A percentile compares a stretch with the other conserved stretches of the same genome.
Evolutionary conservation across 1,284 basidiomycete genomes (phyloP).

Genomic region (Sporisorium reilianum): DNA sequence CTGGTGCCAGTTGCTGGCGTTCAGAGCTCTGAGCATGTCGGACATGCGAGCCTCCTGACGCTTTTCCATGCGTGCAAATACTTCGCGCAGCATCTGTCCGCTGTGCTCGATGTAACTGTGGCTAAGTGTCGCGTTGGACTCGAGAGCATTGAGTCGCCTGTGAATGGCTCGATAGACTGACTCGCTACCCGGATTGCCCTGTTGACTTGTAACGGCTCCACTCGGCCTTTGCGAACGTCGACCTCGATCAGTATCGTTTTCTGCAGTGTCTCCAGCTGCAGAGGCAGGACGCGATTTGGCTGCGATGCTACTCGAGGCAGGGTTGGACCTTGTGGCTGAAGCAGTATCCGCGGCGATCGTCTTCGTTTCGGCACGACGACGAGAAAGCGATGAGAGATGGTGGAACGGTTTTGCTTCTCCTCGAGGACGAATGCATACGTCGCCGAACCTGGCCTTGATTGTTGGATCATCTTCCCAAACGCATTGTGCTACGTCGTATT

Average conservation of each 20-base stretch:
- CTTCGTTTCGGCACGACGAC: neutral
- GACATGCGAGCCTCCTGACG: conserved; percentile 70
- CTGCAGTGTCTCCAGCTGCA: neutral
- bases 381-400: neutral
- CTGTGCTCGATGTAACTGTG: conserved; percentile 92
- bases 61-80: conserved; percentile 78
- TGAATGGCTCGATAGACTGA: conserved; percentile 97
- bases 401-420: conserved; percentile 13
- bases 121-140: conserved; percentile 88
- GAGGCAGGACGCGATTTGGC: neutral
- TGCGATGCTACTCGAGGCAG: neutral
- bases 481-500: conserved; percentile 12
- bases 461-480: conserved; percentile 22
- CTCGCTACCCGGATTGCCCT: conserved; percentile 70
- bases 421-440: conserved; percentile 15
- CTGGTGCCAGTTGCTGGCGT: conserved; percentile 71
- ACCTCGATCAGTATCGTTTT: conserved; percentile 12
- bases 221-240: conserved; percentile 20
- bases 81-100: conserved; percentile 80
- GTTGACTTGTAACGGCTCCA: neutral
- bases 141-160: conserved; percentile 87
- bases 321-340: neutral
- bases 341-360: neutral
- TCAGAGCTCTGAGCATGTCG: conserved; percentile 76
- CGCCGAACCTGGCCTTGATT: neutral